These are phyloP conservation scores for Xylaria digitata DNA, from an alignment of 2,329 filamentous ascomycete genomes.

Conservation along the genomic window DNA sequence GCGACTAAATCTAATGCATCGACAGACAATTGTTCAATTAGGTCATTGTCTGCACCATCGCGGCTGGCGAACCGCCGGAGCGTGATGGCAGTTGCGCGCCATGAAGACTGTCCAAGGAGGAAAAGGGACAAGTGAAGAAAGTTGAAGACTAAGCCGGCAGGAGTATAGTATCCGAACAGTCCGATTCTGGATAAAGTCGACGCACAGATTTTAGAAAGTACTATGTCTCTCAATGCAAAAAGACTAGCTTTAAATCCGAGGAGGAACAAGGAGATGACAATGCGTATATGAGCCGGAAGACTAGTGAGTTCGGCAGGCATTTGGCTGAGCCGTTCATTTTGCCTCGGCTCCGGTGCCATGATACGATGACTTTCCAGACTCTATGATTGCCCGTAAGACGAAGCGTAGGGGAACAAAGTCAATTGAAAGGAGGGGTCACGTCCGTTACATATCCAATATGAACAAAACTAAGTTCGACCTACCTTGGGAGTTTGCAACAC, in stretches of 20 bases:
- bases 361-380: too few species aligned
- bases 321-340: too few species aligned
- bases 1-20: not conserved
- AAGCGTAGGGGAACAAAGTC: too few species aligned
- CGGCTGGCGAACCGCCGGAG: constrained; percentile 9
- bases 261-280: not conserved
- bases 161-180: constrained; percentile 4
- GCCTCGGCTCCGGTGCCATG: too few species aligned
- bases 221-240: constrained; percentile 4
- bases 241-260: not conserved
- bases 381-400: too few species aligned
- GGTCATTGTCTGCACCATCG: constrained; percentile 12
- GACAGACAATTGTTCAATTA: not conserved
- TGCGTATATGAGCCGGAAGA: not conserved
- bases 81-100: not conserved
- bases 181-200: not conserved
- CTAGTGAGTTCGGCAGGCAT: not conserved
- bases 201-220: constrained; percentile 11
- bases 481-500: too few species aligned
- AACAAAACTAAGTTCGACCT: too few species aligned
- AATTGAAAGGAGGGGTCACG: too few species aligned
- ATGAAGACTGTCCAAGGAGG: constrained; percentile 11
- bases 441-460: too few species aligned
- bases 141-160: not conserved
- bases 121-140: constrained; percentile 12